Conservation (phyloP, 2,329 filamentous ascomycete genomes). For the Alternaria panax region DNA sequence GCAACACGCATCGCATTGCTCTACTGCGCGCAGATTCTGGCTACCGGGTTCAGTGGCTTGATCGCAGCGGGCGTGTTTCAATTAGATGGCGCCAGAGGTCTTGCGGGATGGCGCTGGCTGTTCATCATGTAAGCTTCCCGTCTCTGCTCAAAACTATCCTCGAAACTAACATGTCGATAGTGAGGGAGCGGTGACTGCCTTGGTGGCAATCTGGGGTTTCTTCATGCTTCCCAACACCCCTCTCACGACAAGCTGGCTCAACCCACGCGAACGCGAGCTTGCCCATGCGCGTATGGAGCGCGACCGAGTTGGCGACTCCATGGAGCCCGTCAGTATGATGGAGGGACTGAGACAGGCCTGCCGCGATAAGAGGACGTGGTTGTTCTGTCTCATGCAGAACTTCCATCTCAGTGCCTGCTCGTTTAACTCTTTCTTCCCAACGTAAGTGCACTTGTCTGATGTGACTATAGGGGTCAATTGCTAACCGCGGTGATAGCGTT, state of each 20-base stretch:
- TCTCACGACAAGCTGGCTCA: constrained; percentile 56
- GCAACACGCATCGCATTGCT: constrained; percentile 48
- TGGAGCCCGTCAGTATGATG: constrained; percentile 33
- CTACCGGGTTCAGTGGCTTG: constrained; percentile 55
- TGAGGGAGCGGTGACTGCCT: constrained; percentile 35
- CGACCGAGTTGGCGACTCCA: constrained; percentile 58
- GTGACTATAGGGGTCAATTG: too few relatives aligned
- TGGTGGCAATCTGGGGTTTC: constrained; percentile 41
- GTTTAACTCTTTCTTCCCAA: constrained; percentile 46
- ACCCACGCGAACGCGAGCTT: constrained; percentile 54
- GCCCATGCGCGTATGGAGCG: constrained; percentile 49
- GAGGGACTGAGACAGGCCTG: constrained; percentile 40
- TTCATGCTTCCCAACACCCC: constrained; percentile 40
- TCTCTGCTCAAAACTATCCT: background rate
- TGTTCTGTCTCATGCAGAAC: constrained; percentile 46
- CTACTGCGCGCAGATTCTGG: constrained; percentile 52
- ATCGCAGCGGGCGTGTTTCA: constrained; percentile 52
- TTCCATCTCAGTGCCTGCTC: constrained; percentile 38
- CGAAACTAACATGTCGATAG: constrained; percentile 17
- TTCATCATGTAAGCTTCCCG: constrained; percentile 47
- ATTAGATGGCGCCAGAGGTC: constrained; percentile 34
- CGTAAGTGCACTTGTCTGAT: constrained; percentile 21
- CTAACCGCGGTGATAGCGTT: constrained; percentile 28
- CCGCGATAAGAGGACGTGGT: constrained; percentile 37
- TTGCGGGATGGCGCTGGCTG: constrained; percentile 51